Evolutionary conservation across 345 rosid genomes (phyloP).

Genomic region (Triadica sebifera): DNA sequence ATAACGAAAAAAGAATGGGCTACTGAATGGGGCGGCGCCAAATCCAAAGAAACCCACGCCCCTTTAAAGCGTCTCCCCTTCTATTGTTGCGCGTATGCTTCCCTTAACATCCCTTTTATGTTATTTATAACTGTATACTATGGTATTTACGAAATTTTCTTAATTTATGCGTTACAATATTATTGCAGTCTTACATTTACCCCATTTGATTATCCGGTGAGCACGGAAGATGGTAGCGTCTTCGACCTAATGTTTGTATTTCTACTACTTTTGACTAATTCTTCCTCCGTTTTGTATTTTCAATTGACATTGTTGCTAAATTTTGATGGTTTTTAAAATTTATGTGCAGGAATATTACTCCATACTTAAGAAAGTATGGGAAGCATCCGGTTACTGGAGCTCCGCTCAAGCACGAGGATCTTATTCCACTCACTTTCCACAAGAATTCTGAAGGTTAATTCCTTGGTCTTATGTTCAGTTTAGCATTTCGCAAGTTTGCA

Average conservation of each 20-base stretch:
- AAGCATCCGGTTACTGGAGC: slow-evolving; percentile 87
- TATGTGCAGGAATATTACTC: slow-evolving; percentile 64
- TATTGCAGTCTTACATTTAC: slow-evolving; percentile 79
- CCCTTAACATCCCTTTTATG: background rate
- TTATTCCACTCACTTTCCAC: slow-evolving; percentile 73
- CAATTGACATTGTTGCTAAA: slow-evolving; percentile 4
- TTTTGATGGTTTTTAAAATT: background rate
- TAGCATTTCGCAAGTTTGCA: background rate
- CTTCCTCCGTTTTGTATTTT: background rate
- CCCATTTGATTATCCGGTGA: slow-evolving; percentile 74
- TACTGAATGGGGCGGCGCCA: slow-evolving; percentile 99
- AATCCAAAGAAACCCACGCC: slow-evolving; percentile 64
- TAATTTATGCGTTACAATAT: slow-evolving; percentile 4
- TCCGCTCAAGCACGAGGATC: slow-evolving; percentile 67
- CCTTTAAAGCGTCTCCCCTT: slow-evolving; percentile 93
- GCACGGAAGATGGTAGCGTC: slow-evolving; percentile 81
- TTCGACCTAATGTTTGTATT: slow-evolving; percentile 75
- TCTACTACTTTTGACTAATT: background rate
- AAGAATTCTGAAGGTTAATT: slow-evolving; percentile 74
- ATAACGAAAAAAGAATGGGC: slow-evolving; percentile 97
- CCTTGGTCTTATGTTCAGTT: background rate
- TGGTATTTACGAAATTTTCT: background rate
- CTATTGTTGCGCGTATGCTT: slow-evolving; percentile 88
- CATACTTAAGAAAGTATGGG: slow-evolving; percentile 77
- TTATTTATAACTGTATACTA: background rate